Evolutionary conservation across 1,284 basidiomycete species (phyloP).

Genomic region (Schizophyllum amplum): DNA sequence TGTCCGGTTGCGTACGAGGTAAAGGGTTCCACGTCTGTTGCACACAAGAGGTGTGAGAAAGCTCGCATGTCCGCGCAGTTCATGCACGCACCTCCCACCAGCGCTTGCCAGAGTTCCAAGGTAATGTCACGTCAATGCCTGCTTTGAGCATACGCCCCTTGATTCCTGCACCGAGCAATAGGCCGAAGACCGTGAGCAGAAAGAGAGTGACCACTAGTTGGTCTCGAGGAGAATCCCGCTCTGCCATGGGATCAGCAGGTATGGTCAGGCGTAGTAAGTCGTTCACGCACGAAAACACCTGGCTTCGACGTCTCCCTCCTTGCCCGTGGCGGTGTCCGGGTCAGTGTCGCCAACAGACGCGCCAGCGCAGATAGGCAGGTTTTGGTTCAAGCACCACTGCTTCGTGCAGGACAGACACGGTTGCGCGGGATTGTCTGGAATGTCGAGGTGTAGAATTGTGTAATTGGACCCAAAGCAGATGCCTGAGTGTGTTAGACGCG

Average conservation of each 20-base stretch:
- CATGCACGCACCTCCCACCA: constrained; percentile 78
- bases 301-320: constrained; percentile 92
- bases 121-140: constrained; percentile 53
- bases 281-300: constrained; percentile 83
- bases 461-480: constrained; percentile 88
- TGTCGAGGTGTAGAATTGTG: constrained; percentile 76
- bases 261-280: not conserved
- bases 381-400: constrained; percentile 93
- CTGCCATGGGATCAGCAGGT: constrained; percentile 15
- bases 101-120: constrained; percentile 52
- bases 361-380: constrained; percentile 78
- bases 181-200: constrained; percentile 75
- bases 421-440: constrained; percentile 77
- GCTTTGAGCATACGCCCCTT: constrained; percentile 74
- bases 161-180: constrained; percentile 78
- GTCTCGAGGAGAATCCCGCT: constrained; percentile 80
- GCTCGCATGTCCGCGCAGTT: constrained; percentile 8
- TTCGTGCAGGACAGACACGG: constrained; percentile 91
- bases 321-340: constrained; percentile 90
- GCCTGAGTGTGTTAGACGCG: constrained; percentile 38
- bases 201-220: constrained; percentile 88
- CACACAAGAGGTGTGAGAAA: constrained; percentile 2
- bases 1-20: constrained; percentile 8
- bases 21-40: constrained; percentile 48
- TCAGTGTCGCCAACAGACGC: constrained; percentile 82